These are phyloP conservation scores for Aspergillus alliaceus DNA, from an alignment of 2,329 filamentous ascomycete genomes.

Conservation along the genomic window DNA sequence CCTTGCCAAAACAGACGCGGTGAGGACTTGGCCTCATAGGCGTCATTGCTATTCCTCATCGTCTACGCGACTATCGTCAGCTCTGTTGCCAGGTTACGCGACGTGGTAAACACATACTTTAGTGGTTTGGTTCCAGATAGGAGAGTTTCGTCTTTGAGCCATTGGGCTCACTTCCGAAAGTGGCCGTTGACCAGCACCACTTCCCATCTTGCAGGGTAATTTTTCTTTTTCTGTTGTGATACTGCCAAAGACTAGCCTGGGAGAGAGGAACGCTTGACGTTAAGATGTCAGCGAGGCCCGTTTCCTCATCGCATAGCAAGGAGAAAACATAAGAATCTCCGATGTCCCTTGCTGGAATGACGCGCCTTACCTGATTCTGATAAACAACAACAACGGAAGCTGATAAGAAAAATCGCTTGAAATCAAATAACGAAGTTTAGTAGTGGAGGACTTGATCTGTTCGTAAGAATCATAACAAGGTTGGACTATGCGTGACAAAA, in stretches of 20 bases:
- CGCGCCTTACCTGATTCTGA: constrained; percentile 21
- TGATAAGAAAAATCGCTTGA: constrained; percentile 5
- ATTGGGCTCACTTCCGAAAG: constrained; percentile 86
- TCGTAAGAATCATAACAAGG: constrained; percentile 18
- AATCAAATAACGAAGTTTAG: not conserved
- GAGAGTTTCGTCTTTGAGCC: constrained; percentile 85
- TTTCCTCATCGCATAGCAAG: constrained; percentile 11
- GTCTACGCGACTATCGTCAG: constrained; percentile 58
- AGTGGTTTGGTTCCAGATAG: constrained; percentile 75
- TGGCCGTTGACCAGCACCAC: constrained; percentile 65
- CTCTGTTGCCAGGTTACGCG: not conserved
- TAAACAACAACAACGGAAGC: constrained; percentile 20
- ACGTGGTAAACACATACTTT: constrained; percentile 57
- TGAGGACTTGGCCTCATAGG: constrained; percentile 63
- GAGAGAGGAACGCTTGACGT: constrained; percentile 7
- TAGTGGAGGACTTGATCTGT: constrained; percentile 4
- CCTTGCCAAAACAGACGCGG: constrained; percentile 89
- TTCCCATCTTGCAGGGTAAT: constrained; percentile 64
- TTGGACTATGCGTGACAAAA: constrained; percentile 15
- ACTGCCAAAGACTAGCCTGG: constrained; percentile 3
- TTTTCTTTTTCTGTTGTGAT: constrained; percentile 20
- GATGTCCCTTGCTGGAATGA: constrained; percentile 19
- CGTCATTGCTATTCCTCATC: constrained; percentile 69
- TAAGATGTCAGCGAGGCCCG: constrained; percentile 14
- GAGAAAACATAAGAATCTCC: not conserved